These are phyloP conservation scores for Ogataea thermomethanolica DNA, from an alignment of 805 yeast species.

Conservation along the genomic window DNA sequence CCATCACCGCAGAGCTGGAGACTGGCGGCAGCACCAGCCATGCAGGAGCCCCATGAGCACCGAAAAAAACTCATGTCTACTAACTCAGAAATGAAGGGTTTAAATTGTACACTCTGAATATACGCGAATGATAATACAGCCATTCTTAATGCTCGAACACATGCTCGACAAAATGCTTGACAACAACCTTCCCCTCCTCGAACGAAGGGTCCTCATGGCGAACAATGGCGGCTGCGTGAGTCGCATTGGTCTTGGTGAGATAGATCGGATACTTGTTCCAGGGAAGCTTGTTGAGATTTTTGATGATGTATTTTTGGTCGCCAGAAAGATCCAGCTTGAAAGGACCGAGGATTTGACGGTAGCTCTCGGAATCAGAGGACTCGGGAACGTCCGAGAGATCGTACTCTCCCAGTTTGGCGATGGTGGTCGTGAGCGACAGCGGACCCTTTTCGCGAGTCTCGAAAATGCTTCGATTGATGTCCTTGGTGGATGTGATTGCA, in stretches of 20 bases:
- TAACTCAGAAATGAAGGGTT: too few relatives aligned
- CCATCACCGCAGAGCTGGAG: constrained; percentile 30
- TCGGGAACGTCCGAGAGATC: constrained; percentile 14
- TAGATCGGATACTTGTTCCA: constrained; percentile 75
- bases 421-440: constrained; percentile 24
- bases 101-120: background rate
- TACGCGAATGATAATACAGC: background rate
- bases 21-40: background rate
- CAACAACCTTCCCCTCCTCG: constrained; percentile 66
- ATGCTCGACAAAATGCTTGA: constrained; percentile 58
- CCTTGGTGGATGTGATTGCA: constrained; percentile 43
- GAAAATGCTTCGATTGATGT: constrained; percentile 22
- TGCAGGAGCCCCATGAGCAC: too few relatives aligned
- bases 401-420: constrained; percentile 29
- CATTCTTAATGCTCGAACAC: constrained; percentile 29
- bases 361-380: constrained; percentile 2
- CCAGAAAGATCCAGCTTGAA: constrained; percentile 37
- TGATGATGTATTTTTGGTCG: constrained; percentile 50
- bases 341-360: constrained; percentile 19
- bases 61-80: too few relatives aligned
- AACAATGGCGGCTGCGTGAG: constrained; percentile 83
- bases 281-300: constrained; percentile 50
- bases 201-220: constrained; percentile 54
- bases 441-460: constrained; percentile 30
- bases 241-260: constrained; percentile 58